Conservation (phyloP, 2,329 filamentous ascomycete species). For the Anisogramma anomala region DNA sequence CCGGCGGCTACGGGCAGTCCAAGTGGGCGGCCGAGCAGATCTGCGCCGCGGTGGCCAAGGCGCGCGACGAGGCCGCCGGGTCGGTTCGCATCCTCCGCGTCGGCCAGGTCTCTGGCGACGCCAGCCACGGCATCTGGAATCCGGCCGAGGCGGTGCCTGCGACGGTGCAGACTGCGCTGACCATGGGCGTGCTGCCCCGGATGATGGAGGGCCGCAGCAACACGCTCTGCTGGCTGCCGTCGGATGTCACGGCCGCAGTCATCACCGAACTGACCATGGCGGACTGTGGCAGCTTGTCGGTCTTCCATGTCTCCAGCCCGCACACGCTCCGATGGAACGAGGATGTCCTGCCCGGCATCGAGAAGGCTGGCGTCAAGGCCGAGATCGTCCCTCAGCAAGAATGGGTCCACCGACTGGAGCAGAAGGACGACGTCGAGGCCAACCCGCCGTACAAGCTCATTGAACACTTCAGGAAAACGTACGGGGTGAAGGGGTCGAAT, state of each 20-base stretch:
- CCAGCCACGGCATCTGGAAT: slow-evolving; percentile 35
- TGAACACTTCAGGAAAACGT: slow-evolving; percentile 18
- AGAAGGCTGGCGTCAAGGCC: slow-evolving; percentile 32
- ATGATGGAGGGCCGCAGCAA: slow-evolving; percentile 4
- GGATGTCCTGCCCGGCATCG: slow-evolving; percentile 40
- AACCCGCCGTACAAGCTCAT: slow-evolving; percentile 22
- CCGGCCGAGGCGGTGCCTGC: slow-evolving; percentile 37
- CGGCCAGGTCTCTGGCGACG: slow-evolving; percentile 38
- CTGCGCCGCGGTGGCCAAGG: not conserved
- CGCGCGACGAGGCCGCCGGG: slow-evolving; percentile 20
- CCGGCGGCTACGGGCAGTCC: slow-evolving; percentile 5
- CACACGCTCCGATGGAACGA: slow-evolving; percentile 29
- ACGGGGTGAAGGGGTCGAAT: not conserved
- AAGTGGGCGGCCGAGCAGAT: slow-evolving; percentile 9
- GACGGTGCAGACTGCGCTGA: slow-evolving; percentile 35
- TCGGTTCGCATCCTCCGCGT: slow-evolving; percentile 26
- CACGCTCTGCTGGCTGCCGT: not conserved
- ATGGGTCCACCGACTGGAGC: slow-evolving; percentile 33
- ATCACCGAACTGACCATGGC: slow-evolving; percentile 2
- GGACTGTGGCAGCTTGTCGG: not conserved
- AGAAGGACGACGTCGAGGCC: slow-evolving; percentile 32
- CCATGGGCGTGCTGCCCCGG: slow-evolving; percentile 32
- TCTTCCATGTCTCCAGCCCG: slow-evolving; percentile 3
- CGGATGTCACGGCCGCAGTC: slow-evolving; percentile 1
- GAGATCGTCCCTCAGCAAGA: slow-evolving; percentile 30